A percentile compares a stretch with the other conserved stretches of the same genome.
phyloP scores from a whole-genome alignment of 768 basidiomycete genomes.

The Pisolithus microcarpus region DNA sequence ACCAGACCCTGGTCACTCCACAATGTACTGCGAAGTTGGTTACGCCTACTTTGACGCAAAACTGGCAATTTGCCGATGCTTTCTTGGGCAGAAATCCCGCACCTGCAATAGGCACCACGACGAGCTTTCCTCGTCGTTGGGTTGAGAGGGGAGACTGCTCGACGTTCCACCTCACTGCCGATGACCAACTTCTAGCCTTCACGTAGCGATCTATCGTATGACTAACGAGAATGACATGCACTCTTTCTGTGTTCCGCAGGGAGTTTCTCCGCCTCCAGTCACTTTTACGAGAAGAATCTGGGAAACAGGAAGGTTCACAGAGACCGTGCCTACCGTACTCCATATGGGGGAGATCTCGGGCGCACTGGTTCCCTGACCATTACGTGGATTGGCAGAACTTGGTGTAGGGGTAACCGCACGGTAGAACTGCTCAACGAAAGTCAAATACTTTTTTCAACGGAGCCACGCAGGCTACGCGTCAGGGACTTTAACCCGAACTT shows the following conservation, averaged over 20 bases:
- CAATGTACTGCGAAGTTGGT: conserved; percentile 31
- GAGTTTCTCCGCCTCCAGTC: conserved; percentile 27
- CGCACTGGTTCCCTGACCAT: conserved; percentile 49
- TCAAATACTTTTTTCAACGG: background rate
- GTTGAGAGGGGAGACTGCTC: conserved; percentile 13
- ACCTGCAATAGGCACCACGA: conserved; percentile 25
- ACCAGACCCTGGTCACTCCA: conserved; percentile 21
- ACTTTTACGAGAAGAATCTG: conserved; percentile 1
- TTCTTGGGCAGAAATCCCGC: conserved; percentile 47
- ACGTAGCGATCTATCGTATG: conserved; percentile 37
- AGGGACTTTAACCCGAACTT: conserved; percentile 32
- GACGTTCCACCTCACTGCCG: conserved; percentile 32
- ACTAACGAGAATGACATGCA: conserved; percentile 35
- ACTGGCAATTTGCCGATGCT: conserved; percentile 47
- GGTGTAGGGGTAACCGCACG: conserved; percentile 42
- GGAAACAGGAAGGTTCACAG: background rate
- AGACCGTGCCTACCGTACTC: conserved; percentile 35
- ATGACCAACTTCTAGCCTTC: conserved; percentile 48
- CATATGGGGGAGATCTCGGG: conserved; percentile 44
- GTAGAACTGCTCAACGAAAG: conserved; percentile 32
- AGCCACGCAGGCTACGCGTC: conserved; percentile 22
- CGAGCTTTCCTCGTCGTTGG: conserved; percentile 5
- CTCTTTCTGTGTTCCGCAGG: conserved; percentile 38
- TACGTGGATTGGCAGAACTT: conserved; percentile 53
- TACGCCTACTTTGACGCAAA: conserved; percentile 38